Percentiles rank a stretch among this genome's conserved stretches.
Evolutionary conservation across 805 yeast genomes (phyloP).

Genomic region (Sugiyamaella boreocaroliniensis): DNA sequence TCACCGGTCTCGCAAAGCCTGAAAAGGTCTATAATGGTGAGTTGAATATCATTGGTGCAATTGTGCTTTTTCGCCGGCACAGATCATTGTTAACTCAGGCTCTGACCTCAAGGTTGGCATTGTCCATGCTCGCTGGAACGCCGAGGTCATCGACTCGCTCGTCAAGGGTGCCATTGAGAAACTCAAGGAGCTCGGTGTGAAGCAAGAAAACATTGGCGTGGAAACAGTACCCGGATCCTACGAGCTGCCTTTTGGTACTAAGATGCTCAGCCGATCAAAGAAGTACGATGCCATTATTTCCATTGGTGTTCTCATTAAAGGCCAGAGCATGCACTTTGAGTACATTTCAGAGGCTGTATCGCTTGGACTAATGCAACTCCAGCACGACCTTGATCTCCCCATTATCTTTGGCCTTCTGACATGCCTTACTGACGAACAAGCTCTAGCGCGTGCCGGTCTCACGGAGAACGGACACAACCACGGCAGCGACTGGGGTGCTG

Average conservation of each 20-base stretch:
- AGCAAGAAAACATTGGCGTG: slow-evolving; percentile 64
- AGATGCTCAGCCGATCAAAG: slow-evolving; percentile 27
- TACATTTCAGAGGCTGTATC: slow-evolving; percentile 90
- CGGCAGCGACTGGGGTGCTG: slow-evolving; percentile 98
- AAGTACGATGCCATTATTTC: slow-evolving; percentile 75
- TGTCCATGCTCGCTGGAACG: slow-evolving; percentile 95
- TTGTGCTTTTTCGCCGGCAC: not conserved
- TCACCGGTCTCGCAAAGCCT: slow-evolving; percentile 70
- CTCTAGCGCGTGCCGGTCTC: slow-evolving; percentile 85
- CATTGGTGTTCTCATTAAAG: slow-evolving; percentile 91
- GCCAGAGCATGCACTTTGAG: slow-evolving; percentile 97
- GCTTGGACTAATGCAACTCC: slow-evolving; percentile 75
- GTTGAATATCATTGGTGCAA: not conserved
- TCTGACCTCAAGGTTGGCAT: slow-evolving; percentile 63
- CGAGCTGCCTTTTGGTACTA: slow-evolving; percentile 82
- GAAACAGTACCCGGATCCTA: slow-evolving; percentile 93
- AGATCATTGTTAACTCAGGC: slow-evolving; percentile 10
- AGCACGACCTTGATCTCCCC: slow-evolving; percentile 62
- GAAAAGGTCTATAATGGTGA: slow-evolving; percentile 60
- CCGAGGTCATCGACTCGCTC: slow-evolving; percentile 64
- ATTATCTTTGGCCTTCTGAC: slow-evolving; percentile 92
- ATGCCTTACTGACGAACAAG: slow-evolving; percentile 91
- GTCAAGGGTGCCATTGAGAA: slow-evolving; percentile 68
- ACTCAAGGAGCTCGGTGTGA: slow-evolving; percentile 60
- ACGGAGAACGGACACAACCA: slow-evolving; percentile 77